phyloP scores from a whole-genome alignment of 139 green algal species.

The Volvox reticuliferus region DNA sequence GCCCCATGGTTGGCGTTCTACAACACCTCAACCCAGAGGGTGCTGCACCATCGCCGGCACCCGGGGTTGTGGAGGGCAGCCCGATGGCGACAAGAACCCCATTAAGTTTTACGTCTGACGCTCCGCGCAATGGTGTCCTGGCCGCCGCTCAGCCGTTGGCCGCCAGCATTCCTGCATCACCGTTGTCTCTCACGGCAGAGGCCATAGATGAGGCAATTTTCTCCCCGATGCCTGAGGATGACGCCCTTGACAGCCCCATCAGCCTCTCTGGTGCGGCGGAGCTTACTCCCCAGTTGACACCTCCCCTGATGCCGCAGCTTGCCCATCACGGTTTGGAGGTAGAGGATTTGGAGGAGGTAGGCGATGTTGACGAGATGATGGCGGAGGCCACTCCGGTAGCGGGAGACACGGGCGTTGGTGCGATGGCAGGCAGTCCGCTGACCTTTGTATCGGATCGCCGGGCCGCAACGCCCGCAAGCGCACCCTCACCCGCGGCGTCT shows the following conservation, averaged over 20 bases:
- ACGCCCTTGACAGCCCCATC: constrained; percentile 4
- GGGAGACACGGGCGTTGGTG: background rate
- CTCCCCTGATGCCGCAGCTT: background rate
- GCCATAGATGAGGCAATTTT: background rate
- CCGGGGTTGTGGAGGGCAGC: background rate
- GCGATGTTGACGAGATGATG: constrained; percentile 5
- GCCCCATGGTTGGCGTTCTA: too few species aligned
- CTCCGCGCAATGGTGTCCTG: background rate
- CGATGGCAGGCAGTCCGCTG: background rate
- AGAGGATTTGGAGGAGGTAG: background rate
- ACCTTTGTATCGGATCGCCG: constrained; percentile 14
- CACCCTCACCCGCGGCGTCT: background rate
- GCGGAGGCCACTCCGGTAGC: background rate
- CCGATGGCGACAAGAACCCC: background rate
- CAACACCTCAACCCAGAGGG: background rate
- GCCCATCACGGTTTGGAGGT: background rate
- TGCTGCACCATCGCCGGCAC: background rate
- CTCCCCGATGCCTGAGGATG: constrained; percentile 34
- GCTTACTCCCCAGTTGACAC: background rate
- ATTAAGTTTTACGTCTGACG: constrained; percentile 13
- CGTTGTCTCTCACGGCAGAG: constrained; percentile 5
- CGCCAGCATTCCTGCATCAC: background rate
- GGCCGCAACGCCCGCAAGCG: background rate
- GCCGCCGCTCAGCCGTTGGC: background rate
- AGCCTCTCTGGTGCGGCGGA: background rate